Conservation (phyloP, 306 rosid species). For the Citrullus amarus region DNA sequence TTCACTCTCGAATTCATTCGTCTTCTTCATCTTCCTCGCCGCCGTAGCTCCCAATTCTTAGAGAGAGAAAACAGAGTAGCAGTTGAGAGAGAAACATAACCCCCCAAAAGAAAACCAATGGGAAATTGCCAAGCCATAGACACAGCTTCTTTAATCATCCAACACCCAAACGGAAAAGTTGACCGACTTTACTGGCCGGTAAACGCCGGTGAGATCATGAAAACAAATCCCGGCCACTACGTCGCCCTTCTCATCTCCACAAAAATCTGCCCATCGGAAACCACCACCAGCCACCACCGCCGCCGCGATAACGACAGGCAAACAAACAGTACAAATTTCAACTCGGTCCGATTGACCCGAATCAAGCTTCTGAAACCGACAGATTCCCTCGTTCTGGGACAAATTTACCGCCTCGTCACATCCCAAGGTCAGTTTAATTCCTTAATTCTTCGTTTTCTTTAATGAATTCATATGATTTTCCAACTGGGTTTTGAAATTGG, state of each 20-base stretch:
- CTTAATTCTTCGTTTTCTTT: background rate
- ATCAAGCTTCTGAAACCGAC: slow-evolving; percentile 88
- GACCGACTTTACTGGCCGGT: slow-evolving; percentile 61
- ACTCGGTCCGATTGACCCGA: slow-evolving; percentile 66
- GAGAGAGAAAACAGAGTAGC: slow-evolving; percentile 3
- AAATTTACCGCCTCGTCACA: slow-evolving; percentile 81
- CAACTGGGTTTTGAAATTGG: background rate
- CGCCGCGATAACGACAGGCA: background rate
- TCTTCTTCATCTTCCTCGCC: background rate
- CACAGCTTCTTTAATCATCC: slow-evolving; percentile 66
- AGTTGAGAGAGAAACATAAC: slow-evolving; percentile 33
- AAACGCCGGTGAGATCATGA: slow-evolving; percentile 72
- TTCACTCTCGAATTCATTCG: background rate
- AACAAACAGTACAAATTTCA: background rate
- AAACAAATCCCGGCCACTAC: slow-evolving; percentile 74
- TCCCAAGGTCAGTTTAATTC: slow-evolving; percentile 51
- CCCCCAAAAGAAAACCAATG: slow-evolving; percentile 18
- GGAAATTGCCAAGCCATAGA: slow-evolving; percentile 95
- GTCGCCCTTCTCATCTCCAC: slow-evolving; percentile 92
- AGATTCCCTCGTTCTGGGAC: slow-evolving; percentile 81
- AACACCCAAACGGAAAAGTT: slow-evolving; percentile 73
- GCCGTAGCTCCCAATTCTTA: background rate
- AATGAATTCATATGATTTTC: background rate
- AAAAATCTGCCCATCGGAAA: slow-evolving; percentile 42
- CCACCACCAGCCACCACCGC: background rate